Percentiles rank a stretch among this genome's conserved stretches.
Conservation (phyloP, 768 basidiomycete species). For the Omphalotus guepiniiformis region DNA sequence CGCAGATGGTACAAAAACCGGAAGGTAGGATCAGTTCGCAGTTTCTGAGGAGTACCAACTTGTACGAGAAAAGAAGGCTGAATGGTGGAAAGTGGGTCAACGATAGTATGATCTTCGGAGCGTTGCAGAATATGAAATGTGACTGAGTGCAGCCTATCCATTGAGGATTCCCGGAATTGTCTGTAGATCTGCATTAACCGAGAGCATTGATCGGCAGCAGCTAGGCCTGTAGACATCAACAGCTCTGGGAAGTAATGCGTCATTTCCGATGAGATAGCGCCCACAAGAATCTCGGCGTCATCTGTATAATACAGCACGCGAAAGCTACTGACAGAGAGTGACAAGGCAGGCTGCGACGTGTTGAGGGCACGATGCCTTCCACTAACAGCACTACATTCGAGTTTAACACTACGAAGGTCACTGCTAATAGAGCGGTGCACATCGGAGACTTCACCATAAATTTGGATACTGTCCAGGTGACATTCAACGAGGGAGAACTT, state of each 20-base stretch:
- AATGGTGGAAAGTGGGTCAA: conserved; percentile 78
- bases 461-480: too few relatives aligned
- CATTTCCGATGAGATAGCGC: not conserved
- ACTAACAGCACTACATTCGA: too few relatives aligned
- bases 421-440: too few relatives aligned
- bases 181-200: conserved; percentile 19
- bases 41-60: conserved; percentile 57
- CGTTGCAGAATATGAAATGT: conserved; percentile 46
- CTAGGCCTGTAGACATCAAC: not conserved
- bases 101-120: conserved; percentile 45
- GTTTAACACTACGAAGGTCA: too few relatives aligned
- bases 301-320: not conserved
- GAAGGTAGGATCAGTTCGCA: conserved; percentile 70
- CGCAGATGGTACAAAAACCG: conserved; percentile 79
- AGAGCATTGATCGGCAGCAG: conserved; percentile 5
- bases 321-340: not conserved
- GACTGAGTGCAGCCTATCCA: conserved; percentile 31
- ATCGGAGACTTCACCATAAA: too few relatives aligned
- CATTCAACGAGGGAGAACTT: too few relatives aligned
- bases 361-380: too few relatives aligned
- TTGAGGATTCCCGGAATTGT: conserved; percentile 27
- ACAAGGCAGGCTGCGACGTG: too few relatives aligned
- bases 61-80: conserved; percentile 85
- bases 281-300: not conserved
- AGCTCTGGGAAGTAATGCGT: not conserved